phyloP scores from a whole-genome alignment of 2,329 filamentous ascomycete genomes.

The Calonectria multiphialidica region DNA sequence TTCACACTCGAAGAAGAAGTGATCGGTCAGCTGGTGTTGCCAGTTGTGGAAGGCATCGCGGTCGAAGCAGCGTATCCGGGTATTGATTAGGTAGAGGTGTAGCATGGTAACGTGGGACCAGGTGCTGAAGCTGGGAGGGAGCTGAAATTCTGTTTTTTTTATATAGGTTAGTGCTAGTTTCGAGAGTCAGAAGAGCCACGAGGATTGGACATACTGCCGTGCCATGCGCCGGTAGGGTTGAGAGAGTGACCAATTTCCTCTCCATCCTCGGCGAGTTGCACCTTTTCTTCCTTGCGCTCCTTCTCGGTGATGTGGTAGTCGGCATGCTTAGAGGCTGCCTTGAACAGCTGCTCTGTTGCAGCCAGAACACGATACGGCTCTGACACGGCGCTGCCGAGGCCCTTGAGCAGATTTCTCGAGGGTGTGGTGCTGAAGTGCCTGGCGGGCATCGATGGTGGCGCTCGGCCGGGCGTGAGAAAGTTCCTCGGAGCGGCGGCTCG shows the following conservation, averaged over 20 bases:
- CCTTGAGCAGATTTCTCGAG: constrained; percentile 48
- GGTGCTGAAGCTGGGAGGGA: constrained; percentile 90
- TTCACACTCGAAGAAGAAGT: constrained; percentile 93
- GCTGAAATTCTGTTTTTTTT: constrained; percentile 72
- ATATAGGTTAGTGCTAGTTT: constrained; percentile 4
- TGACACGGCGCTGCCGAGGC: constrained; percentile 48
- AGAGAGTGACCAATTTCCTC: constrained; percentile 78
- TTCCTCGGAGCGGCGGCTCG: constrained; percentile 39
- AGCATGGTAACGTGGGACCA: constrained; percentile 98
- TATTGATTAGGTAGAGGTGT: constrained; percentile 92
- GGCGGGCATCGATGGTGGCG: constrained; percentile 24
- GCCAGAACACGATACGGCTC: constrained; percentile 81
- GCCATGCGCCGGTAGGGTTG: constrained; percentile 68
- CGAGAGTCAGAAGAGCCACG: no score
- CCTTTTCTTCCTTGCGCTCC: constrained; percentile 72
- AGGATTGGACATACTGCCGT: constrained; percentile 70
- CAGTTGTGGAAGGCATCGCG: constrained; percentile 77
- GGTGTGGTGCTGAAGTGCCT: constrained; percentile 54
- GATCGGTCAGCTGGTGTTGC: constrained; percentile 92
- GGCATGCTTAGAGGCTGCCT: constrained; percentile 78
- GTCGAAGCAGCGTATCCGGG: constrained; percentile 84
- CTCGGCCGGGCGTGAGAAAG: constrained; percentile 32
- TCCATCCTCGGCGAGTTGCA: constrained; percentile 80
- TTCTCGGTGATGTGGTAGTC: constrained; percentile 81
- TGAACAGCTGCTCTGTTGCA: constrained; percentile 82